Percentiles rank a stretch among this genome's conserved stretches.
phyloP scores from a whole-genome alignment of 139 green algal species.

The Coelastrella sp. region DNA sequence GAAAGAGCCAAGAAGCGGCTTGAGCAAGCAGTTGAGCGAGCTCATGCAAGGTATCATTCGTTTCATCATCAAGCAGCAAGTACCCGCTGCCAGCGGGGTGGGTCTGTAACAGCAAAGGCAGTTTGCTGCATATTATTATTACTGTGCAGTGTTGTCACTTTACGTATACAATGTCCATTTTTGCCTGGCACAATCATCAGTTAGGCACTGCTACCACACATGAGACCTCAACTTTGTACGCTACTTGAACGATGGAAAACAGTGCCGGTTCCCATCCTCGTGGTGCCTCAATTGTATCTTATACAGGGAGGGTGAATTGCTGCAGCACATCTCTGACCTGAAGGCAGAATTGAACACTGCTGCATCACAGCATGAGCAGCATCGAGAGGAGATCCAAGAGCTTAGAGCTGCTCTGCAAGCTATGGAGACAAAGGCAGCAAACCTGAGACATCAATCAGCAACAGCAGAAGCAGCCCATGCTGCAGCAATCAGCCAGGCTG shows the following conservation, averaged over 20 bases:
- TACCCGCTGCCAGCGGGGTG: neutral
- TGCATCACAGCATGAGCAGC: neutral
- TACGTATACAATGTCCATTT: too few species aligned
- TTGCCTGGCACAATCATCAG: too few species aligned
- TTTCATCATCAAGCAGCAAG: neutral
- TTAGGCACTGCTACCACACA: too few species aligned
- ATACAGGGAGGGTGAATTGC: slow-evolving; percentile 11
- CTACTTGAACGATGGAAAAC: neutral
- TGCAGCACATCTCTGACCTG: slow-evolving; percentile 6
- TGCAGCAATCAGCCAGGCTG: neutral
- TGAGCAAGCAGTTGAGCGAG: neutral
- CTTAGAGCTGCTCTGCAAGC: neutral
- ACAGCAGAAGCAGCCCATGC: neutral
- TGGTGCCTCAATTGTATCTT: too few species aligned
- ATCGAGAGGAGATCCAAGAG: neutral
- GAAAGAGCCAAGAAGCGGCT: neutral
- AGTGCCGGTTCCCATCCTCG: neutral
- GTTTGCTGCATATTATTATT: too few species aligned
- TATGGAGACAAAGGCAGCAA: neutral
- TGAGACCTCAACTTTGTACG: too few species aligned
- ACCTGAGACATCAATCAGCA: neutral
- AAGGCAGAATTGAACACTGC: neutral
- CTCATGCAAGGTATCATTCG: neutral
- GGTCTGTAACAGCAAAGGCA: neutral
- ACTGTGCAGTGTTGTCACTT: too few species aligned